Conservation (phyloP, 2,329 filamentous ascomycete species). For the Claviceps quebecensis region DNA sequence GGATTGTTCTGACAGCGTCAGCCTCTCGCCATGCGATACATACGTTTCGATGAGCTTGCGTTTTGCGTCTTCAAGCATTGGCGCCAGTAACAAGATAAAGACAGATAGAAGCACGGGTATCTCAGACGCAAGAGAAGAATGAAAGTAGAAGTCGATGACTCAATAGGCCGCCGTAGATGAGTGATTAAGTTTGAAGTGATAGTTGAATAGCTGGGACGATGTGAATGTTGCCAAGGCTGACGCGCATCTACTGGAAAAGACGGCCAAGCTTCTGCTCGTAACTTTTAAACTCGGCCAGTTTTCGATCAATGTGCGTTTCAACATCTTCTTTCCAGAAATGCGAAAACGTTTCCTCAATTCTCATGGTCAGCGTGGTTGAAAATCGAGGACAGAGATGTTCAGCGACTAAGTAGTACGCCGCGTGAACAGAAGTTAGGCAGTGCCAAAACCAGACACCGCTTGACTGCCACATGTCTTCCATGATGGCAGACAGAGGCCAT, state of each 20-base stretch:
- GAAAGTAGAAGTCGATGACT: too few relatives aligned
- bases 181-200: too few relatives aligned
- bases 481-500: not conserved
- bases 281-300: not conserved
- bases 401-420: not conserved
- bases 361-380: not conserved
- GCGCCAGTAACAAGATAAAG: too few relatives aligned
- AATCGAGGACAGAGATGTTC: slow-evolving; percentile 1
- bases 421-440: slow-evolving; percentile 1
- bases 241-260: not conserved
- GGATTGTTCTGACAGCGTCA: too few relatives aligned
- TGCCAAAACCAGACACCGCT: slow-evolving; percentile 3
- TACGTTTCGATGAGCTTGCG: too few relatives aligned
- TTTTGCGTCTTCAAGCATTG: too few relatives aligned
- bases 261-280: slow-evolving; percentile 1
- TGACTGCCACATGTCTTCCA: slow-evolving; percentile 5
- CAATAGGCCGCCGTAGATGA: too few relatives aligned
- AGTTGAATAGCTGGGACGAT: not conserved
- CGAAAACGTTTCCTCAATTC: not conserved
- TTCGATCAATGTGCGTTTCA: not conserved
- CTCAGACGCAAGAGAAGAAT: too few relatives aligned
- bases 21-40: too few relatives aligned
- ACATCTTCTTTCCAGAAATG: not conserved
- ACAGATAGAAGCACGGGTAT: too few relatives aligned
- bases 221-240: not conserved